Conservation (phyloP, 495 filamentous ascomycete genomes). For the Penicillium waksmanii region DNA sequence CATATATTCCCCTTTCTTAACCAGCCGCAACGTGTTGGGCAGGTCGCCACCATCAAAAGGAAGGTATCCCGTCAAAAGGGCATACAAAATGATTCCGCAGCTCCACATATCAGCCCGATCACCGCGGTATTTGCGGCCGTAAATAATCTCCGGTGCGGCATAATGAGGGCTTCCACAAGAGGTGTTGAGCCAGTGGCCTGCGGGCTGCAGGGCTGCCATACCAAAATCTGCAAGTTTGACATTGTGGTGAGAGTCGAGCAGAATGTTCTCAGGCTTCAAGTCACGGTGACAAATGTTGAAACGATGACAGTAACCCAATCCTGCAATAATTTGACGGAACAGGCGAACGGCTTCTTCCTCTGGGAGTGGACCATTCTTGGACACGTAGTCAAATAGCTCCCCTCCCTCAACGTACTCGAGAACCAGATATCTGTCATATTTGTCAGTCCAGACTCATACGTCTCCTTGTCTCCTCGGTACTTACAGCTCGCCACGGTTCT, state of each 20-base stretch:
- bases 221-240: slow-evolving; percentile 97
- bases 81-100: slow-evolving; percentile 88
- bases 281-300: slow-evolving; percentile 96
- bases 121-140: slow-evolving; percentile 72
- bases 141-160: slow-evolving; percentile 87
- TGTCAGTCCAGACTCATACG: not conserved
- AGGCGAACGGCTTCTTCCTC: slow-evolving; percentile 82
- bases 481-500: slow-evolving; percentile 90
- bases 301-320: slow-evolving; percentile 86
- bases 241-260: slow-evolving; percentile 70
- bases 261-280: slow-evolving; percentile 95
- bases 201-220: slow-evolving; percentile 92
- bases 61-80: slow-evolving; percentile 74
- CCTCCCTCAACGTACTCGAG: slow-evolving; percentile 93
- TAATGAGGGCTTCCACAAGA: slow-evolving; percentile 97
- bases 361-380: slow-evolving; percentile 62
- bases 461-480: slow-evolving; percentile 30
- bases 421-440: slow-evolving; percentile 75
- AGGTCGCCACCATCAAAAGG: slow-evolving; percentile 78
- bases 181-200: slow-evolving; percentile 72
- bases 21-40: slow-evolving; percentile 61
- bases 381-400: slow-evolving; percentile 85
- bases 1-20: slow-evolving; percentile 69
- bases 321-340: slow-evolving; percentile 93
- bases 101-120: slow-evolving; percentile 91